These are phyloP conservation scores for Stemphylium beticola DNA, from an alignment of 2,329 filamentous ascomycete species.

Conservation along the genomic window DNA sequence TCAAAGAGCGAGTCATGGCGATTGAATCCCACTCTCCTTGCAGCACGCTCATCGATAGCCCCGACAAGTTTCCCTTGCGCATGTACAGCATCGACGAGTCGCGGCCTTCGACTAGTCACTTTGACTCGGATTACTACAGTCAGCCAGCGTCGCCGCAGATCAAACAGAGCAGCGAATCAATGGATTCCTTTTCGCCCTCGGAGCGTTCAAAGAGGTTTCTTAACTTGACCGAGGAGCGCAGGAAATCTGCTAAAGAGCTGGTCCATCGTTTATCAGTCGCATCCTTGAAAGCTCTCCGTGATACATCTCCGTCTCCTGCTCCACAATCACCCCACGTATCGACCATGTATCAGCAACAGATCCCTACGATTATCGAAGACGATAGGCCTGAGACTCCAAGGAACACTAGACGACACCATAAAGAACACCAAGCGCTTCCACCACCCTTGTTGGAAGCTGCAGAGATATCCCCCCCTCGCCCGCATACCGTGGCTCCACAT, in stretches of 20 bases:
- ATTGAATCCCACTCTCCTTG: slow-evolving; percentile 20
- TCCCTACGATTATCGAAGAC: slow-evolving; percentile 12
- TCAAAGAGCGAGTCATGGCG: slow-evolving; percentile 27
- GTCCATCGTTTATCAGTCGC: slow-evolving; percentile 40
- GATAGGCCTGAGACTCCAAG: slow-evolving; percentile 9
- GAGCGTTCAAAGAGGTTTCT: slow-evolving; percentile 42
- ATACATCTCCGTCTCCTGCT: slow-evolving; percentile 12
- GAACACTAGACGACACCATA: slow-evolving; percentile 14
- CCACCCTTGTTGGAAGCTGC: slow-evolving; percentile 20
- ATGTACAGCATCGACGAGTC: slow-evolving; percentile 45
- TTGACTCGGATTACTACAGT: slow-evolving; percentile 48
- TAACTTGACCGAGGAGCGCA: slow-evolving; percentile 32
- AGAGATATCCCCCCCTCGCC: slow-evolving; percentile 13
- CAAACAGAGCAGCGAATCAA: slow-evolving; percentile 27
- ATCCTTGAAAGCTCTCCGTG: slow-evolving; percentile 31
- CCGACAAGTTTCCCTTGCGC: slow-evolving; percentile 24
- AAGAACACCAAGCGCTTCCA: slow-evolving; percentile 4
- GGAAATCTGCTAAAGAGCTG: slow-evolving; percentile 36
- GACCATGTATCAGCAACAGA: slow-evolving; percentile 15
- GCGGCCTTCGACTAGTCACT: slow-evolving; percentile 44
- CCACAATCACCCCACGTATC: slow-evolving; percentile 34
- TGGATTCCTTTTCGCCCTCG: slow-evolving; percentile 25
- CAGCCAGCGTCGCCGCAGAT: slow-evolving; percentile 41
- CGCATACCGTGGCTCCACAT: slow-evolving; percentile 14
- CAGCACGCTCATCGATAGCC: slow-evolving; percentile 23